These are phyloP conservation scores for Chimonanthus praecox DNA, from an alignment of 164 flowering plant genomes.

Conservation along the genomic window DNA sequence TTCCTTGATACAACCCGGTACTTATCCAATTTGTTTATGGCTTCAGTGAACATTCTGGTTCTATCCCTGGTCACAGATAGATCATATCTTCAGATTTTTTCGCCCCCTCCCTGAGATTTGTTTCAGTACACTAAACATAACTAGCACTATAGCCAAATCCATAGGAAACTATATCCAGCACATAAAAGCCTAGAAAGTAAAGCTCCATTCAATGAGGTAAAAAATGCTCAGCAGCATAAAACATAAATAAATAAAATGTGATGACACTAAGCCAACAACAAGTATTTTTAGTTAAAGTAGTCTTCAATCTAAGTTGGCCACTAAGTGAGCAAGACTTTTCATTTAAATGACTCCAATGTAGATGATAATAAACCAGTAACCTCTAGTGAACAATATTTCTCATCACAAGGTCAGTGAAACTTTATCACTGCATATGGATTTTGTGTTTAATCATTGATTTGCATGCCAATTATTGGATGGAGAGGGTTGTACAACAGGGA, in stretches of 20 bases:
- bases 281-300: no score
- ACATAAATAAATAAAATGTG: no score
- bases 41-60: constrained; percentile 48
- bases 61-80: constrained; percentile 47
- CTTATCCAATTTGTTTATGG: constrained; percentile 47
- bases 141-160: neutral
- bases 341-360: neutral
- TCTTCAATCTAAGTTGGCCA: neutral
- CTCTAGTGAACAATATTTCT: neutral
- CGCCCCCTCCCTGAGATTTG: neutral
- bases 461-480: neutral
- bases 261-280: neutral
- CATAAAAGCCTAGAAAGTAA: neutral
- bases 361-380: neutral
- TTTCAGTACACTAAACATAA: constrained; percentile 11
- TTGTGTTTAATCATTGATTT: neutral
- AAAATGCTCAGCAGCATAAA: neutral
- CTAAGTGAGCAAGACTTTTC: neutral
- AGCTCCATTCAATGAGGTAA: neutral
- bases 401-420: neutral
- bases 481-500: no score
- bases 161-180: constrained; percentile 3
- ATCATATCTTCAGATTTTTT: no score
- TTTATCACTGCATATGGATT: no score
- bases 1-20: constrained; percentile 46